Conservation (phyloP, 768 basidiomycete species). For the Rhizopogon rudus region DNA sequence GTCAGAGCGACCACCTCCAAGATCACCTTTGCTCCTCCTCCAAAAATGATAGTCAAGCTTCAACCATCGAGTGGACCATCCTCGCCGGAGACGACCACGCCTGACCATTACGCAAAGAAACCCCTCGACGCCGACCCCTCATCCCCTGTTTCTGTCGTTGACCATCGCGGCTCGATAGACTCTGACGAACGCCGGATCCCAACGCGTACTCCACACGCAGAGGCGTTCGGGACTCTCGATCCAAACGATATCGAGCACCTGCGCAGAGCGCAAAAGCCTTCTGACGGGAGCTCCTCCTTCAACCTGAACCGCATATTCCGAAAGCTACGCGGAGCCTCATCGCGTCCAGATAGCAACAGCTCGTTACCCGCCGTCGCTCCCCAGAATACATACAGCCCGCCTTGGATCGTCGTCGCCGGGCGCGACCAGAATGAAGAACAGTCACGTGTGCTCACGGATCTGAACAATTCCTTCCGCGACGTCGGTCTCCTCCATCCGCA, state of each 20-base stretch:
- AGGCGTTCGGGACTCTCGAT: conserved; percentile 57
- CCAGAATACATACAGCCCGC: conserved; percentile 34
- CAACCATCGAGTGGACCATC: conserved; percentile 14
- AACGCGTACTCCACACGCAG: conserved; percentile 54
- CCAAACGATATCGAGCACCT: conserved; percentile 46
- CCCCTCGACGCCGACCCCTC: conserved; percentile 8
- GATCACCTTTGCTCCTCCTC: conserved; percentile 16
- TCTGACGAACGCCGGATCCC: conserved; percentile 23
- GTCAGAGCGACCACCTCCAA: conserved; percentile 7
- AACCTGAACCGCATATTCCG: conserved; percentile 16
- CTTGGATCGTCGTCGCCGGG: conserved; percentile 64
- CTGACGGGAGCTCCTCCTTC: conserved; percentile 12
- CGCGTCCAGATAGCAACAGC: conserved; percentile 20
- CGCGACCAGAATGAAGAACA: conserved; percentile 64
- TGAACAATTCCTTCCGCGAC: conserved; percentile 74
- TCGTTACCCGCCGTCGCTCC: conserved; percentile 21
- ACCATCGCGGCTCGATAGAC: conserved; percentile 23
- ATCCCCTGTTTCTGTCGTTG: conserved; percentile 6
- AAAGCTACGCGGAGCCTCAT: conserved; percentile 10
- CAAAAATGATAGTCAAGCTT: not conserved
- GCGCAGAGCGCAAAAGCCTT: conserved; percentile 27
- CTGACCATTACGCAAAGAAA: conserved; percentile 1
- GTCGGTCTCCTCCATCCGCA: conserved; percentile 69
- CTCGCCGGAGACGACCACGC: conserved; percentile 15
- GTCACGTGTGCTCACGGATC: conserved; percentile 60